Conservation (phyloP, 1,284 basidiomycete genomes). For the Irpex sp. region DNA sequence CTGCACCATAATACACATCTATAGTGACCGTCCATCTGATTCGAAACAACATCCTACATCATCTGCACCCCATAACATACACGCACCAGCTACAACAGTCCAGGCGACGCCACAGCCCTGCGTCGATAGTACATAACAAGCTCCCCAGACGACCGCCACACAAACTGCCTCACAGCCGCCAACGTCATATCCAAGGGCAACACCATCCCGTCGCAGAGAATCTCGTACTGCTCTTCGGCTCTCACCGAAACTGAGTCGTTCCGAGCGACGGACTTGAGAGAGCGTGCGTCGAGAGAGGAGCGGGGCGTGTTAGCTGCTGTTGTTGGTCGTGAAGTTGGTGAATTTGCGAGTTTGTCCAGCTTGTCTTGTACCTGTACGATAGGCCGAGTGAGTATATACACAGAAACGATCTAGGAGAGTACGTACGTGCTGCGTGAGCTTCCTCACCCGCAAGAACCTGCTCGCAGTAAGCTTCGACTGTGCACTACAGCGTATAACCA, state of each 20-base stretch:
- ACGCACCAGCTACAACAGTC: no score
- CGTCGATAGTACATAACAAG: conserved; percentile 80
- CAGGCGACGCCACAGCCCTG: conserved; percentile 26
- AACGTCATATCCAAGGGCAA: conserved; percentile 86
- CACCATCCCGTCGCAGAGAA: conserved; percentile 80
- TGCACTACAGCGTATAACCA: conserved; percentile 34
- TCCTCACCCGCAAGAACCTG: conserved; percentile 80
- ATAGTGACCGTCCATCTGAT: no score
- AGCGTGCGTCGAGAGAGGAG: conserved; percentile 40
- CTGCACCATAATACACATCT: no score
- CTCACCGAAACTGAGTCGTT: no score
- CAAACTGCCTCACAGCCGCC: conserved; percentile 82
- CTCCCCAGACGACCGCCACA: conserved; percentile 82
- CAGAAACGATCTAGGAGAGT: no score
- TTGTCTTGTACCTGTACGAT: conserved; percentile 76
- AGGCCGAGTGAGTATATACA: no score
- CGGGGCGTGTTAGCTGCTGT: conserved; percentile 36
- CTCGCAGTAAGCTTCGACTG: conserved; percentile 89
- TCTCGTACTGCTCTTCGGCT: conserved; percentile 84
- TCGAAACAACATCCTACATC: no score
- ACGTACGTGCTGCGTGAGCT: conserved; percentile 80
- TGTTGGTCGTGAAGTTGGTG: conserved; percentile 20
- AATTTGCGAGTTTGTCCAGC: conserved; percentile 53
- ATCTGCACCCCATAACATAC: no score
- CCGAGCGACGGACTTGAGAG: conserved; percentile 13